Base-by-base conservation (phyloP, 805 yeast genomes). In the Candida silvicultrix region DNA sequence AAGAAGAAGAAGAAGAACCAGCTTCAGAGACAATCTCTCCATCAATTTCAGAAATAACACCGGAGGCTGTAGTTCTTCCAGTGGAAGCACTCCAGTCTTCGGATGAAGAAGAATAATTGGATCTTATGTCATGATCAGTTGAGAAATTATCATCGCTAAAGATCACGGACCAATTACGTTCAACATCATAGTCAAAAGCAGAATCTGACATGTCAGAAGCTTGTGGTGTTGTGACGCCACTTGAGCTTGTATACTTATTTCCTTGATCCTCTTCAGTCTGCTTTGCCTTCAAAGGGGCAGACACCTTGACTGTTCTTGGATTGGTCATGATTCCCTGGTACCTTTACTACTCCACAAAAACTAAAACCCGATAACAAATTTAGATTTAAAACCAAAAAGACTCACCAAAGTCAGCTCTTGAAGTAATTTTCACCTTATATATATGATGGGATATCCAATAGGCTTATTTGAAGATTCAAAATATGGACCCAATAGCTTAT, bases 121-220 rank as follows among this genome's bases (percentile, higher is more conserved):
- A 57, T 50, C 55, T 52, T 16, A 48, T 38, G 32, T 59, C 62
- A 36, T 49, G 51, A 36, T 59, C 64, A 5, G 63, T 57, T 15
- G 59, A 57, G 45, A 45, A 45, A 47, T 52, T 58, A 38, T 59
- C 64, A 43, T 59, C 63, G 3, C 60, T 59, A 46, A 57, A 58
- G 19, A 59, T 55, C 50, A 57, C 37, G 4, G 64, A 59, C 64
- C 64, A 59, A 44, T 57, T 58, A 21, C 51, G 46, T 29, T 52
- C 58, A 36, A 55, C 39, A 15, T 57, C 60, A 34, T 51, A 54
- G 28, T 46, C 42, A 42, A 56, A 50, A 19, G 47, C 44, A 2
- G 54, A 43, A 23, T 47, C 57, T 7, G 54, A 45, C 15, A 41
- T 5, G 31, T 32, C 44, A 8, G 41, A 46, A 36, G 20, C 23